These are phyloP conservation scores for Eutypella sp. DNA, from an alignment of 2,329 filamentous ascomycete species.

Conservation along the genomic window DNA sequence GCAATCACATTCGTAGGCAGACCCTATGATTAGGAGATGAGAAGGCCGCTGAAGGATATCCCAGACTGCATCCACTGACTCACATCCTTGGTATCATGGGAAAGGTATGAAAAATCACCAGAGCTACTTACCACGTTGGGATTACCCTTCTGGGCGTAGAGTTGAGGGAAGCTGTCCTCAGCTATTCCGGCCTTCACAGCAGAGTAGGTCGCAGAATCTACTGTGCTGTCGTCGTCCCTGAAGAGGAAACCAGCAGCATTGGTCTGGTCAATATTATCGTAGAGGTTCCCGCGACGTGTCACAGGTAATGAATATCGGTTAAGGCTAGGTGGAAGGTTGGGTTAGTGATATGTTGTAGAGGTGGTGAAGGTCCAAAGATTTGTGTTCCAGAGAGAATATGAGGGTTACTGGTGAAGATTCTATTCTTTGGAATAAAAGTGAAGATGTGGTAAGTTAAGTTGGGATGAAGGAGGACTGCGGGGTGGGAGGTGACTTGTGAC, in stretches of 20 bases:
- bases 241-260: constrained; percentile 85
- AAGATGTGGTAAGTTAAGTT: too few species aligned
- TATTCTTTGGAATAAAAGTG: too few species aligned
- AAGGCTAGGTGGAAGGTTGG: constrained; percentile 44
- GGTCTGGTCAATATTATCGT: constrained; percentile 72
- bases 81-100: too few species aligned
- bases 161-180: constrained; percentile 83
- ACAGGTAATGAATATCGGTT: constrained; percentile 96
- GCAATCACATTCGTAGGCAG: too few species aligned
- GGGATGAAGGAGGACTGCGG: too few species aligned
- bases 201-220: constrained; percentile 64
- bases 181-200: constrained; percentile 61
- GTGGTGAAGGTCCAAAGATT: too few species aligned
- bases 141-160: constrained; percentile 59
- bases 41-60: too few species aligned
- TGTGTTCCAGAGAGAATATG: too few species aligned
- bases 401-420: too few species aligned
- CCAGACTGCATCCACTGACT: too few species aligned
- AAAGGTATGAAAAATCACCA: not conserved
- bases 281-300: constrained; percentile 63
- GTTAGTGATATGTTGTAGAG: constrained; percentile 9
- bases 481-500: too few species aligned
- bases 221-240: constrained; percentile 63
- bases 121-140: constrained; percentile 39
- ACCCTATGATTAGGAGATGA: too few species aligned